phyloP scores from a whole-genome alignment of 2,329 filamentous ascomycete species.

The Chalaropsis ovoidea region DNA sequence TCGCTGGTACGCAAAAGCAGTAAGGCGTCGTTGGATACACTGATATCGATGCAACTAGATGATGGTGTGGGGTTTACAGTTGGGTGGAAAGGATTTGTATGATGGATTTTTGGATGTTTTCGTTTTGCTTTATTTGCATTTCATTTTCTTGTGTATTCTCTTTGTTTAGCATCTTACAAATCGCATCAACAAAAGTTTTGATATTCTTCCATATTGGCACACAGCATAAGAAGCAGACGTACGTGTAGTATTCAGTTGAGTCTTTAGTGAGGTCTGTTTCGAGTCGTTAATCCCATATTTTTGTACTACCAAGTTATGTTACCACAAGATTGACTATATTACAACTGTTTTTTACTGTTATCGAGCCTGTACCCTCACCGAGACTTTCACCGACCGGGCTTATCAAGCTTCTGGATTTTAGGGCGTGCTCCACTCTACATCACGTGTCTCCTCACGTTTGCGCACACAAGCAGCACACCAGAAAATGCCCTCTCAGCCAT shows the following conservation, averaged over 20 bases:
- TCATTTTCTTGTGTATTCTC: background rate
- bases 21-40: background rate
- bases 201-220: background rate
- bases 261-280: background rate
- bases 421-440: constrained; percentile 24
- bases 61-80: background rate
- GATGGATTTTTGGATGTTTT: background rate
- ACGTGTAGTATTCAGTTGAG: too few relatives aligned
- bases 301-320: background rate
- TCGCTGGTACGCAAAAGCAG: background rate
- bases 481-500: constrained; percentile 24
- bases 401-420: constrained; percentile 11
- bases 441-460: constrained; percentile 23
- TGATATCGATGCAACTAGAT: background rate
- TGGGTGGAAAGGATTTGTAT: background rate
- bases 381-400: background rate
- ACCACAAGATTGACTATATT: background rate
- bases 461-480: constrained; percentile 24
- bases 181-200: constrained; percentile 3
- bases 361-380: background rate
- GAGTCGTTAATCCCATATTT: background rate
- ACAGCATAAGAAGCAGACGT: background rate
- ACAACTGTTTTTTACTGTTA: constrained; percentile 6
- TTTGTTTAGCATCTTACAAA: background rate
- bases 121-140: background rate